These are phyloP conservation scores for Pestalotiopsis sp. DNA, from an alignment of 2,329 filamentous ascomycete species.

Conservation along the genomic window DNA sequence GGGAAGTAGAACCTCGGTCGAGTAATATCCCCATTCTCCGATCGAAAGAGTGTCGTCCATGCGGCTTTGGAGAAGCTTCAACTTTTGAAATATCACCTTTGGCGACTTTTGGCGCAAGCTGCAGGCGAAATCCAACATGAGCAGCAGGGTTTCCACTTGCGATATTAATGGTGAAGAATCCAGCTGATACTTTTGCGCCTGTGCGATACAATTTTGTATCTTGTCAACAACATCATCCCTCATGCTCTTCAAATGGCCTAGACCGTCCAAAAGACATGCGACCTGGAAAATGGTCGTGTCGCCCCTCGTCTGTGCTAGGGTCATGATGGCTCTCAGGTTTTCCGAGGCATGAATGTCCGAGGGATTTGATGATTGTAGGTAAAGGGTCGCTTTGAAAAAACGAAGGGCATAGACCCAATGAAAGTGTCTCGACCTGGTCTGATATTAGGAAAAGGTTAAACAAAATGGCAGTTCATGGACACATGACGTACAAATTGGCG, in stretches of 20 bases:
- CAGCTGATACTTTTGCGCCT: slow-evolving; percentile 71
- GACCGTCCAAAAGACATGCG: slow-evolving; percentile 68
- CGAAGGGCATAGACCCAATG: slow-evolving; percentile 80
- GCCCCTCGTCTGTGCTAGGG: slow-evolving; percentile 59
- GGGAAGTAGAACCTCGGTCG: slow-evolving; percentile 56
- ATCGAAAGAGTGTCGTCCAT: slow-evolving; percentile 58
- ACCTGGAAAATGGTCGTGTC: slow-evolving; percentile 69
- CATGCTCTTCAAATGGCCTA: slow-evolving; percentile 67
- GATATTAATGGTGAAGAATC: slow-evolving; percentile 65
- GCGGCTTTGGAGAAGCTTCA: slow-evolving; percentile 62
- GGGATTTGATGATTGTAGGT: slow-evolving; percentile 62
- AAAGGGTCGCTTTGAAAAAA: slow-evolving; percentile 71
- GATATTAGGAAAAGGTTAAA: slow-evolving; percentile 21
- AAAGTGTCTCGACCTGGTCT: slow-evolving; percentile 57
- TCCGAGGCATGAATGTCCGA: slow-evolving; percentile 68
- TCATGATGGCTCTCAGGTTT: slow-evolving; percentile 66
- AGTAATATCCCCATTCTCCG: slow-evolving; percentile 47
- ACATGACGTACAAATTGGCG: slow-evolving; percentile 59
- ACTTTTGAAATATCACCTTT: slow-evolving; percentile 59
- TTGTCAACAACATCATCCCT: slow-evolving; percentile 69
- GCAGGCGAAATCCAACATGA: slow-evolving; percentile 72
- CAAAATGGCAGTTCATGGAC: background rate
- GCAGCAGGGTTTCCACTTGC: slow-evolving; percentile 67
- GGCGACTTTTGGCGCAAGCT: slow-evolving; percentile 66
- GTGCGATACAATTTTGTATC: slow-evolving; percentile 74